phyloP scores from a whole-genome alignment of 2,329 filamentous ascomycete genomes.

The Zalaria obscura region DNA sequence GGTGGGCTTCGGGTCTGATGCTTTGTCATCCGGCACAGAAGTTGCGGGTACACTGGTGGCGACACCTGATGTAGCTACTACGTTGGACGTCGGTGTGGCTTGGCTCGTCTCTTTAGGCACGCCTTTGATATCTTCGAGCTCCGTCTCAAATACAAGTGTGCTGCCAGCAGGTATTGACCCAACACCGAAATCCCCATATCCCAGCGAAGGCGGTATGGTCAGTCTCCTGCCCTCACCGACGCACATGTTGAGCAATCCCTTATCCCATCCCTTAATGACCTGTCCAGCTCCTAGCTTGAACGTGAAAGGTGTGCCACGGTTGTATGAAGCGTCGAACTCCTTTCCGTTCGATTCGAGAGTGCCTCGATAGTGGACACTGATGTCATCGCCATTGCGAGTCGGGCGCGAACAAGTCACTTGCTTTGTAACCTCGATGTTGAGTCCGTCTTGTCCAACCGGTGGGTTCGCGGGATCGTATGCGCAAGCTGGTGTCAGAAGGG shows the following conservation, averaged over 20 bases:
- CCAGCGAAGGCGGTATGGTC: conserved; percentile 76
- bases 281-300: conserved; percentile 69
- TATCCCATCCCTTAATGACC: conserved; percentile 91
- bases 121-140: conserved; percentile 70
- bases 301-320: conserved; percentile 58
- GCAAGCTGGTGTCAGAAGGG: neutral
- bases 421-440: conserved; percentile 28
- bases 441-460: neutral
- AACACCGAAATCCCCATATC: conserved; percentile 61
- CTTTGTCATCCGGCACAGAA: neutral
- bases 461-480: neutral
- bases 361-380: conserved; percentile 36
- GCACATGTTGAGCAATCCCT: conserved; percentile 86
- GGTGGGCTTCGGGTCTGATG: neutral
- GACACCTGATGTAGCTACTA: neutral
- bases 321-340: conserved; percentile 75
- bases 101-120: conserved; percentile 24
- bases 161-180: conserved; percentile 65
- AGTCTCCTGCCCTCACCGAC: conserved; percentile 81
- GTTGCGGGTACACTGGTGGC: neutral
- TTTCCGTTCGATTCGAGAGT: conserved; percentile 44
- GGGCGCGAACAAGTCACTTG: conserved; percentile 28
- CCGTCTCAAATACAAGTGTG: conserved; percentile 84
- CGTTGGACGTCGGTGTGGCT: neutral
- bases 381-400: conserved; percentile 29